Evolutionary conservation across 371 early-diverging fungal genomes (phyloP).

Genomic region (Mucor piriformis): DNA sequence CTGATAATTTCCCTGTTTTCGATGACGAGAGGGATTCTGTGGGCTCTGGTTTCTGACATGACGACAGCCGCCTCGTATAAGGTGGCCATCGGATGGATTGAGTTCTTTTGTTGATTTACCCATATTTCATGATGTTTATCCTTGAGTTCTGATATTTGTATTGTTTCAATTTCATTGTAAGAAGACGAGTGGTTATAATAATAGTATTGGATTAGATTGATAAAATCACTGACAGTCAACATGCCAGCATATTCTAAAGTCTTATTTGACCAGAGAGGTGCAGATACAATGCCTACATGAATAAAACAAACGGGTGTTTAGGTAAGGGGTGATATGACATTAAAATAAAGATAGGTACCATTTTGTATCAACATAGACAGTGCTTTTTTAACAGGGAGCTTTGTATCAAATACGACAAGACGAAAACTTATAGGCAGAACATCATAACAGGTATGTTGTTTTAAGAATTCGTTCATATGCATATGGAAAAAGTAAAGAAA

Average conservation of each 20-base stretch:
- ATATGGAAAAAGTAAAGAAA: not conserved
- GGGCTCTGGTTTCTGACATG: slow-evolving; percentile 71
- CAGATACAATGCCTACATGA: slow-evolving; percentile 75
- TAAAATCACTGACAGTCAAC: slow-evolving; percentile 87
- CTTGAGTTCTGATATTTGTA: slow-evolving; percentile 68
- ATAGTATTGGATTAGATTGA: slow-evolving; percentile 84
- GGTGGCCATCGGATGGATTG: slow-evolving; percentile 73
- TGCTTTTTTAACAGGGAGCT: slow-evolving; percentile 84
- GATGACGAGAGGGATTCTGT: slow-evolving; percentile 79
- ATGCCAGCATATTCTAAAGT: slow-evolving; percentile 79
- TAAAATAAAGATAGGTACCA: slow-evolving; percentile 46
- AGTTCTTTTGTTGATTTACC: slow-evolving; percentile 42
- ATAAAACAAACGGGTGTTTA: not conserved
- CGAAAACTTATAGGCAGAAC: slow-evolving; percentile 83
- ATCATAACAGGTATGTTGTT: slow-evolving; percentile 78
- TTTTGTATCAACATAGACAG: slow-evolving; percentile 84
- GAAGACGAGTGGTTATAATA: slow-evolving; percentile 65
- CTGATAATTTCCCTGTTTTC: slow-evolving; percentile 76
- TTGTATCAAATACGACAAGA: slow-evolving; percentile 82
- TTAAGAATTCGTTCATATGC: slow-evolving; percentile 55
- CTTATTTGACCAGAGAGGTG: slow-evolving; percentile 84
- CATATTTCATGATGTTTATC: slow-evolving; percentile 13
- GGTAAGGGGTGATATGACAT: too few relatives aligned
- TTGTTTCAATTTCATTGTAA: slow-evolving; percentile 74
- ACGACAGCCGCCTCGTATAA: slow-evolving; percentile 74